Conservation (phyloP, 345 rosid species). For the Heritiera littoralis region DNA sequence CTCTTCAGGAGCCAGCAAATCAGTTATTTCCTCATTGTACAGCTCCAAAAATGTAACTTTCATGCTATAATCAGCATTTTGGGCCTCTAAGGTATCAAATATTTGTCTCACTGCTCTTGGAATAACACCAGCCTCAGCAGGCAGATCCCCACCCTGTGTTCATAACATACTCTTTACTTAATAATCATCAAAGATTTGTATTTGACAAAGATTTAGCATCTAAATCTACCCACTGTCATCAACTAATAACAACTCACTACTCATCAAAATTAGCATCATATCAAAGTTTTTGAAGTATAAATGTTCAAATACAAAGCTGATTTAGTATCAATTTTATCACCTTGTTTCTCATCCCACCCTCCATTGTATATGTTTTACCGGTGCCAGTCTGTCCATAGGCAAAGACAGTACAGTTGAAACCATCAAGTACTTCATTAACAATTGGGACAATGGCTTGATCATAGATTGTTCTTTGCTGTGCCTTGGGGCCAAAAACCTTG, state of each 20-base stretch:
- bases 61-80: constrained; percentile 89
- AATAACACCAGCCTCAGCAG: constrained; percentile 91
- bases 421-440: constrained; percentile 90
- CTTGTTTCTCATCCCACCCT: constrained; percentile 94
- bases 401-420: constrained; percentile 92
- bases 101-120: constrained; percentile 90
- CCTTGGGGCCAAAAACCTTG: constrained; percentile 93
- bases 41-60: constrained; percentile 92
- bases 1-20: constrained; percentile 79
- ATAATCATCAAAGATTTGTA: neutral
- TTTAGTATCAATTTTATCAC: constrained; percentile 27
- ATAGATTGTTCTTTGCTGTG: constrained; percentile 89
- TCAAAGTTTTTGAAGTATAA: neutral
- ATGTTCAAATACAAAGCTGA: neutral
- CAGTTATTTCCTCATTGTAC: constrained; percentile 89
- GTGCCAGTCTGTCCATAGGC: constrained; percentile 97
- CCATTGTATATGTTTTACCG: constrained; percentile 90
- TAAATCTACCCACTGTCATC: neutral
- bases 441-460: constrained; percentile 85
- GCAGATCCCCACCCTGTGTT: constrained; percentile 79
- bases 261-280: neutral
- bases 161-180: neutral
- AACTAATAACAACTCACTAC: neutral
- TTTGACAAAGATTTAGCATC: neutral
- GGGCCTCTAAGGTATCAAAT: constrained; percentile 77